Conservation (phyloP, 1,284 basidiomycete genomes). For the Ceratobasidium sp. region DNA sequence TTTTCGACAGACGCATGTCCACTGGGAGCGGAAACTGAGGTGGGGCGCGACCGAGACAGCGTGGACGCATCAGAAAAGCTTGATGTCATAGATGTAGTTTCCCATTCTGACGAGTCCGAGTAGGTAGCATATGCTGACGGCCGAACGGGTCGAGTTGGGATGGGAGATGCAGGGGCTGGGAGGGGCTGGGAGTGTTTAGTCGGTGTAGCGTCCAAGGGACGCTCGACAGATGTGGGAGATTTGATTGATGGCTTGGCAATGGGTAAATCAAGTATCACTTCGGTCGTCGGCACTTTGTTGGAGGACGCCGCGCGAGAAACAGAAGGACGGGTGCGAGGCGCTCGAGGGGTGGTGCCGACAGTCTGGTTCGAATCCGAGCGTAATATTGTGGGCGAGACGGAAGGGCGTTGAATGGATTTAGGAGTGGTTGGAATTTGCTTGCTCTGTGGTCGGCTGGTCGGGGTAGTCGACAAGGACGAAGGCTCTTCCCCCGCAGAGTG, state of each 20-base stretch:
- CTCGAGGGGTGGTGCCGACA: conserved; percentile 17
- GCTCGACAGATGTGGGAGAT: conserved; percentile 34
- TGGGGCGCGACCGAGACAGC: conserved; percentile 41
- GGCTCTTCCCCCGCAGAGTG: conserved; percentile 1
- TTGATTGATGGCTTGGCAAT: neutral
- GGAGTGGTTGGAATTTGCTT: conserved; percentile 20
- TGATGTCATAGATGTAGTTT: conserved; percentile 41
- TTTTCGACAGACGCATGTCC: conserved; percentile 25
- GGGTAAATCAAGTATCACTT: conserved; percentile 39
- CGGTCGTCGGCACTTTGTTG: conserved; percentile 36
- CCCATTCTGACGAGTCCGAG: conserved; percentile 41
- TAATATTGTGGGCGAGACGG: neutral
- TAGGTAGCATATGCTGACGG: conserved; percentile 25
- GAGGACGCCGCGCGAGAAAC: conserved; percentile 28
- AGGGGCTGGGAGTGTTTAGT: conserved; percentile 17
- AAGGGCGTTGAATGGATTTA: conserved; percentile 1
- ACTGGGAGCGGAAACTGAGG: conserved; percentile 15
- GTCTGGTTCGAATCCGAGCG: conserved; percentile 10
- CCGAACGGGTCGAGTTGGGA: conserved; percentile 14
- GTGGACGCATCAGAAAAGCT: conserved; percentile 34
- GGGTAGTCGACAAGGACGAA: conserved; percentile 23
- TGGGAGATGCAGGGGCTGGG: conserved; percentile 10
- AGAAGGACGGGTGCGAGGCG: conserved; percentile 23
- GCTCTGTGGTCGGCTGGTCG: conserved; percentile 20
- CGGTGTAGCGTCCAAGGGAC: conserved; percentile 25